Conservation (phyloP, 192 early-diverging fungal species). For the Haplosporangium gracile region DNA sequence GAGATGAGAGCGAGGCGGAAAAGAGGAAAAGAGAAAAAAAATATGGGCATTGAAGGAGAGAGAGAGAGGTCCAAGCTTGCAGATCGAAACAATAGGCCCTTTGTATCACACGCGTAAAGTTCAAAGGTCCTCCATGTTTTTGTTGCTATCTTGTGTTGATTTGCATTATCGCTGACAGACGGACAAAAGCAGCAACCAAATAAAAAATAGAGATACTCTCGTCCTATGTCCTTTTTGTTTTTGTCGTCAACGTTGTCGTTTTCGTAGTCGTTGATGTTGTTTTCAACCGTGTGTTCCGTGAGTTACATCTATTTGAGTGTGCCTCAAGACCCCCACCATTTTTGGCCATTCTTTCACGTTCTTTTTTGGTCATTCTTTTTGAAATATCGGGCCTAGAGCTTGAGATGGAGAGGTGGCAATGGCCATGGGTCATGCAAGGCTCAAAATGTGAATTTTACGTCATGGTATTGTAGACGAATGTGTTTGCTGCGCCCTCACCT, state of each 20-base stretch:
- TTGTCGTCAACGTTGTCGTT: background rate
- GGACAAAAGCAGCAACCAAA: background rate
- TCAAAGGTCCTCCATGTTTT: background rate
- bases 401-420: too few relatives aligned
- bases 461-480: background rate
- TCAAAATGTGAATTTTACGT: background rate
- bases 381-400: too few relatives aligned
- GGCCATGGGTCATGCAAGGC: too few relatives aligned
- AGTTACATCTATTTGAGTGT: too few relatives aligned
- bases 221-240: background rate
- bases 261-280: background rate
- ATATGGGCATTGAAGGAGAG: background rate
- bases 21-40: background rate
- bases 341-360: background rate
- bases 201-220: background rate
- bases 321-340: background rate
- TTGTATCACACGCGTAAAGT: background rate
- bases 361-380: background rate
- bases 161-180: background rate
- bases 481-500: background rate
- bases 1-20: background rate
- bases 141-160: too few relatives aligned
- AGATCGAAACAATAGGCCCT: constrained; percentile 6
- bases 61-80: background rate
- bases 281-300: background rate